Conservation (phyloP, 805 yeast genomes). For the Teunomyces tritomae region DNA sequence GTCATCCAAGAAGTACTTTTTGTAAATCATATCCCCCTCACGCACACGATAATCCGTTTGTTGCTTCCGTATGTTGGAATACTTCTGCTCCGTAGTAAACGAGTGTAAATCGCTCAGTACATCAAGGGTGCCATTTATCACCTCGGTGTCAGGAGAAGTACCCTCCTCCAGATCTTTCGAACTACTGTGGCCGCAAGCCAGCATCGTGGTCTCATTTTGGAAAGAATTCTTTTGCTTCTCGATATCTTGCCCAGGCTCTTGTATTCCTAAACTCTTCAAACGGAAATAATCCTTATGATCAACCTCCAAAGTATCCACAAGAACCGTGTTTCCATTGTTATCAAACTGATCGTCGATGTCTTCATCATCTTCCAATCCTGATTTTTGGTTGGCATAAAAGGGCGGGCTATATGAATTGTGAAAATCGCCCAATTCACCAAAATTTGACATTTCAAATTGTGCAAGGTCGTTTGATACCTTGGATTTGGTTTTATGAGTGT, state of each 20-base stretch:
- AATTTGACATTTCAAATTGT: background rate
- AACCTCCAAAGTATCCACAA: slow-evolving; percentile 8
- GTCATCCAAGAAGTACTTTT: slow-evolving; percentile 36
- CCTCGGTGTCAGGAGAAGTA: background rate
- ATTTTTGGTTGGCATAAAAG: background rate
- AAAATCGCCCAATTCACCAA: slow-evolving; percentile 1
- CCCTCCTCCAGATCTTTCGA: background rate
- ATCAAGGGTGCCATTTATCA: background rate
- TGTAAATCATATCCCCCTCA: slow-evolving; percentile 56
- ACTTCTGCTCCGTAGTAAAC: slow-evolving; percentile 7
- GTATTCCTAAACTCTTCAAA: slow-evolving; percentile 12
- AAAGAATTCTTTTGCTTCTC: background rate
- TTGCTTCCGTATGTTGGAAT: slow-evolving; percentile 13
- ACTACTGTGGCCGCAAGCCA: background rate
- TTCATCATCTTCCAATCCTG: background rate
- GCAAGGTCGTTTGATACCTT: background rate
- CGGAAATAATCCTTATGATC: slow-evolving; percentile 17
- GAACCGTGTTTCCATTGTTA: background rate
- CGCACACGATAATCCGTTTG: slow-evolving; percentile 54
- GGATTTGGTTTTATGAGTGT: background rate
- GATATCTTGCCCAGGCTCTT: background rate
- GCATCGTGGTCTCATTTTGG: background rate
- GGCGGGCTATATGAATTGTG: background rate
- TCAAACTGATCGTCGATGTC: background rate
- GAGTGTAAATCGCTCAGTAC: slow-evolving; percentile 6